phyloP scores from a whole-genome alignment of 2,329 filamentous ascomycete species.

The Blumeria hordei region DNA sequence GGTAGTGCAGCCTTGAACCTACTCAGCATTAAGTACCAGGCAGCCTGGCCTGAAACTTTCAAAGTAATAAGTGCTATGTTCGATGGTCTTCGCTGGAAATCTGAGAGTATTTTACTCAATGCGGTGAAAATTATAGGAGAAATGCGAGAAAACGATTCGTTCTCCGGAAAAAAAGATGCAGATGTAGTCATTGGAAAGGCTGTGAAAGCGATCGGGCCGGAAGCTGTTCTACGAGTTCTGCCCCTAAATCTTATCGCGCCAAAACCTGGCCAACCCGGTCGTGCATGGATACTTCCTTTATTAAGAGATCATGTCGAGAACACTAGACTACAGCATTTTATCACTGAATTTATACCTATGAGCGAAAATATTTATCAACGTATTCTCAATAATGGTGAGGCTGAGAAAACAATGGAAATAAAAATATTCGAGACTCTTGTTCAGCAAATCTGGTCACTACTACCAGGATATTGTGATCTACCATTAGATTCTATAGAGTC shows the following conservation, averaged over 20 bases:
- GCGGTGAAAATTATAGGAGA: slow-evolving; percentile 65
- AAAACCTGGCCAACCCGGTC: slow-evolving; percentile 51
- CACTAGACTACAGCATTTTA: slow-evolving; percentile 68
- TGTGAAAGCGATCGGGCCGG: slow-evolving; percentile 72
- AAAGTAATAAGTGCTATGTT: slow-evolving; percentile 72
- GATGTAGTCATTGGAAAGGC: slow-evolving; percentile 77
- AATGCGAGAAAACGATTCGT: slow-evolving; percentile 66
- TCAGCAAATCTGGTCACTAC: slow-evolving; percentile 79
- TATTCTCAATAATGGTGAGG: slow-evolving; percentile 57
- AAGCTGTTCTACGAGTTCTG: slow-evolving; percentile 56
- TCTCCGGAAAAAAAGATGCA: slow-evolving; percentile 82
- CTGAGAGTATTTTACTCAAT: slow-evolving; percentile 51
- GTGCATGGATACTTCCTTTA: slow-evolving; percentile 86
- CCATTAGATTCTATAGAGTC: slow-evolving; percentile 53
- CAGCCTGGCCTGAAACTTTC: slow-evolving; percentile 88
- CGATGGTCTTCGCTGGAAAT: slow-evolving; percentile 63
- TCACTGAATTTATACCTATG: slow-evolving; percentile 61
- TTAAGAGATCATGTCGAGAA: slow-evolving; percentile 78
- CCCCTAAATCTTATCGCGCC: slow-evolving; percentile 69
- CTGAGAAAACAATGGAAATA: slow-evolving; percentile 80
- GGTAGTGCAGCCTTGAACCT: slow-evolving; percentile 49
- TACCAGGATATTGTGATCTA: slow-evolving; percentile 87
- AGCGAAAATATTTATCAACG: slow-evolving; percentile 78
- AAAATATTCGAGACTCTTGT: slow-evolving; percentile 97
- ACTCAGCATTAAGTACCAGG: slow-evolving; percentile 74